Percentiles rank a stretch among this genome's conserved stretches.
These are phyloP conservation scores for Backusella macrospora DNA, from an alignment of 192 early-diverging fungal species.

Conservation along the genomic window DNA sequence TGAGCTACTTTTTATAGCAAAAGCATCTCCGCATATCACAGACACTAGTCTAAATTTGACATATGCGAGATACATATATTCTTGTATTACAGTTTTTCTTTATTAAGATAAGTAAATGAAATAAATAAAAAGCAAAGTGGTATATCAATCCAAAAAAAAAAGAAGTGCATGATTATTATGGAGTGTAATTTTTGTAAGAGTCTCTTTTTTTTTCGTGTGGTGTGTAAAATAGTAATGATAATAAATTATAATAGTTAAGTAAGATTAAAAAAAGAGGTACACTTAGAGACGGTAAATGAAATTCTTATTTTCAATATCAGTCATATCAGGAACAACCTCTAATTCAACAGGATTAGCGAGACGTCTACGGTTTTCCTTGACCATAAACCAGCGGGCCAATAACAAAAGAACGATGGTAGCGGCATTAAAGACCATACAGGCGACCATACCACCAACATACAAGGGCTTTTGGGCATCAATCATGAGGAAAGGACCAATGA, in stretches of 20 bases:
- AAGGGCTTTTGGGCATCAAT: conserved; percentile 2
- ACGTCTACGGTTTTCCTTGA: conserved; percentile 18
- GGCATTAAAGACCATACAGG: conserved; percentile 24
- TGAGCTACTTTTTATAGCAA: neutral
- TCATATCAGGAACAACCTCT: conserved; percentile 20
- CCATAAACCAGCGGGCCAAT: conserved; percentile 20
- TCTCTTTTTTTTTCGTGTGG: neutral
- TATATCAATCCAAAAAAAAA: neutral
- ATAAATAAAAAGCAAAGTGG: neutral
- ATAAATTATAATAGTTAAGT: neutral
- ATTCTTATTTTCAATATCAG: conserved; percentile 19
- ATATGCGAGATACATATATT: neutral
- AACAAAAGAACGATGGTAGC: conserved; percentile 19
- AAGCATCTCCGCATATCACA: neutral
- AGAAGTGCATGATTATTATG: conserved; percentile 7
- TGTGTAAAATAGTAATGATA: conserved; percentile 4
- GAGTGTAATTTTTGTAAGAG: conserved; percentile 9
- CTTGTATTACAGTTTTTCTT: neutral
- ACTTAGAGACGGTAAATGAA: conserved; percentile 22
- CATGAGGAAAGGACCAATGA: conserved; percentile 32
- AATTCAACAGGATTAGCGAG: conserved; percentile 11
- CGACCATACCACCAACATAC: conserved; percentile 27
- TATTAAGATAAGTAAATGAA: neutral
- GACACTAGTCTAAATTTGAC: neutral
- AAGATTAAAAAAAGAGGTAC: neutral